A percentile compares a stretch with the other conserved stretches of the same genome.
Evolutionary conservation across 768 basidiomycete genomes (phyloP).

Genomic region (Kwoniella dendrophila): DNA sequence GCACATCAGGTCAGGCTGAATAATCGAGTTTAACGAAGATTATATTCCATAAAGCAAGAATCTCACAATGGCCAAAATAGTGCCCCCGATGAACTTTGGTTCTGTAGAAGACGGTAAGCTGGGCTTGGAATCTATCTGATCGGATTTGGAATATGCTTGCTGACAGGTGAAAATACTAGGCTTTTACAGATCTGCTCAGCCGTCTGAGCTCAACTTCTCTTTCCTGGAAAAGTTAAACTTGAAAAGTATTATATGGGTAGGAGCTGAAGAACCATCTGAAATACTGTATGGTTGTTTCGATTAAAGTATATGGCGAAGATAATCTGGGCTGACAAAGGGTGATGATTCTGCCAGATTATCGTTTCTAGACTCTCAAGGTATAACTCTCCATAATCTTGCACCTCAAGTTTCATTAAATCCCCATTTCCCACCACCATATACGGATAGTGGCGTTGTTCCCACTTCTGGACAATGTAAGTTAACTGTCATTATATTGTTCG

Average conservation of each 20-base stretch:
- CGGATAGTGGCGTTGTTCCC: conserved; percentile 46
- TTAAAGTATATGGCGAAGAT: too few species aligned
- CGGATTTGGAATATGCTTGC: neutral
- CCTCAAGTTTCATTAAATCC: conserved; percentile 48
- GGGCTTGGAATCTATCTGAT: neutral
- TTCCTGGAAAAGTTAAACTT: conserved; percentile 59
- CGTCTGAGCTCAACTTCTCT: conserved; percentile 63
- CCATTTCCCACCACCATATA: conserved; percentile 50
- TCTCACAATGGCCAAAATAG: conserved; percentile 44
- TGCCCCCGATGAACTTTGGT: conserved; percentile 55
- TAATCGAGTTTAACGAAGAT: neutral
- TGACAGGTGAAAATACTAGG: conserved; percentile 26
- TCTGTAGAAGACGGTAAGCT: conserved; percentile 54
- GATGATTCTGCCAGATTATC: conserved; percentile 24
- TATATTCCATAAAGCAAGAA: too few species aligned
- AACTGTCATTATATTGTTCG: too few species aligned
- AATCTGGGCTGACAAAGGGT: neutral
- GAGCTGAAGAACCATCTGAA: conserved; percentile 55
- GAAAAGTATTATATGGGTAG: conserved; percentile 55
- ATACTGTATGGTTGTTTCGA: conserved; percentile 47
- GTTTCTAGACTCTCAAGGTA: conserved; percentile 53
- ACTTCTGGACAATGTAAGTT: conserved; percentile 43
- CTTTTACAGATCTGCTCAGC: conserved; percentile 56
- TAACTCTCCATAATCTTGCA: conserved; percentile 54
- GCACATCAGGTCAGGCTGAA: neutral